Conservation (phyloP, 1,139 yeast species). For the Kluyveromyces marxianus region DNA sequence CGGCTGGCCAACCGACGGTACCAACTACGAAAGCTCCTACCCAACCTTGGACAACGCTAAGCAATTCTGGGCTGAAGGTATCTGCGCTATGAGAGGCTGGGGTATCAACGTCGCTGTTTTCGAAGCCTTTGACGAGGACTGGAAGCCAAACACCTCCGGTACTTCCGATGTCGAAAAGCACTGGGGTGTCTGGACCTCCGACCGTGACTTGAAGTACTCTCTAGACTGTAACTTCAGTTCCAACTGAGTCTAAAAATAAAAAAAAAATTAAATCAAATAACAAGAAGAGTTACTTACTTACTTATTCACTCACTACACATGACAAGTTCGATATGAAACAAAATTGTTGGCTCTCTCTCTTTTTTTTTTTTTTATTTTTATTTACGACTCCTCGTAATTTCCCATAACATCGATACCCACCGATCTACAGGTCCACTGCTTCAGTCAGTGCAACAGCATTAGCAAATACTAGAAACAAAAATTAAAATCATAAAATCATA, state of each 20-base stretch:
- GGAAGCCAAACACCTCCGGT: slow-evolving; percentile 90
- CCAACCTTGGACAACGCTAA: slow-evolving; percentile 73
- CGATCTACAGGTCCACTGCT: too few relatives aligned
- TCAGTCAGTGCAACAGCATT: too few relatives aligned
- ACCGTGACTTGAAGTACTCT: slow-evolving; percentile 50
- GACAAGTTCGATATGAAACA: neutral
- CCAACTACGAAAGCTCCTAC: slow-evolving; percentile 51
- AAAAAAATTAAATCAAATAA: too few relatives aligned
- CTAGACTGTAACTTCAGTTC: slow-evolving; percentile 45
- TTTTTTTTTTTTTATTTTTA: neutral
- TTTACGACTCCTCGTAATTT: neutral
- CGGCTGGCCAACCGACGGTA: slow-evolving; percentile 95
- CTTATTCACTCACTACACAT: too few relatives aligned
- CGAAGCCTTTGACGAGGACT: slow-evolving; percentile 91
- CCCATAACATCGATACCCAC: too few relatives aligned
- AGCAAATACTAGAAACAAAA: too few relatives aligned
- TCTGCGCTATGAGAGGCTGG: slow-evolving; percentile 92
- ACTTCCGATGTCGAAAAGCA: slow-evolving; percentile 79
- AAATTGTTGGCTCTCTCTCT: neutral
- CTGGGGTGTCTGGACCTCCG: slow-evolving; percentile 81
- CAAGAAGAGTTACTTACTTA: too few relatives aligned
- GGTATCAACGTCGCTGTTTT: slow-evolving; percentile 87
- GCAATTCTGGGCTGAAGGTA: slow-evolving; percentile 75
- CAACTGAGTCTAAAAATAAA: neutral
- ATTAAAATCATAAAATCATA: too few relatives aligned